Conservation (phyloP, 352 stramenopile genomes). For the Globisporangium polare region DNA sequence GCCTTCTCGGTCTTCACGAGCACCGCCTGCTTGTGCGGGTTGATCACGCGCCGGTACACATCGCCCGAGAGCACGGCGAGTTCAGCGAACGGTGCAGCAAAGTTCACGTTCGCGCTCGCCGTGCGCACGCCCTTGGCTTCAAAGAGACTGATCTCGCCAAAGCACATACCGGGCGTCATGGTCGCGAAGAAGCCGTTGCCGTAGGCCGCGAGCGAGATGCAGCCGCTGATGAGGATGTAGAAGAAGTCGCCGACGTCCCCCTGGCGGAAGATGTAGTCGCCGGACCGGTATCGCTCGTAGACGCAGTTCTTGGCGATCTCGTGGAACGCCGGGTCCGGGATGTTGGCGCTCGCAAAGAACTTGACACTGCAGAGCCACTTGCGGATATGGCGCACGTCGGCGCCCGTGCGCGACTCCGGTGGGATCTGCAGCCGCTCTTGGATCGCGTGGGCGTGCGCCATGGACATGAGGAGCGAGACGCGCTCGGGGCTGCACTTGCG, state of each 20-base stretch:
- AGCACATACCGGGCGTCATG: conserved; percentile 58
- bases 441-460: conserved; percentile 31
- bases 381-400: conserved; percentile 53
- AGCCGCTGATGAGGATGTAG: conserved; percentile 69
- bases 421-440: conserved; percentile 34
- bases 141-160: conserved; percentile 73
- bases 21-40: conserved; percentile 67
- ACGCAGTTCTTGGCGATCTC: conserved; percentile 47
- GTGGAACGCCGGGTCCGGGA: conserved; percentile 47
- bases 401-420: conserved; percentile 27
- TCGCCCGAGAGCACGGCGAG: conserved; percentile 54
- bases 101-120: conserved; percentile 63
- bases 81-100: conserved; percentile 39
- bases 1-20: conserved; percentile 48
- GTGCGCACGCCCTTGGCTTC: conserved; percentile 44
- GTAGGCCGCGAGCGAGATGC: conserved; percentile 57
- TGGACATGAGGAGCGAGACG: conserved; percentile 28
- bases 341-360: conserved; percentile 55
- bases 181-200: conserved; percentile 66
- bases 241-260: conserved; percentile 65
- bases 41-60: conserved; percentile 65
- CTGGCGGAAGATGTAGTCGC: conserved; percentile 70
- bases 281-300: conserved; percentile 36
- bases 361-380: conserved; percentile 62
- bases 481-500: conserved; percentile 34